Base-by-base conservation (phyloP, 257 asterid species). In the Ehretia macrophylla region DNA sequence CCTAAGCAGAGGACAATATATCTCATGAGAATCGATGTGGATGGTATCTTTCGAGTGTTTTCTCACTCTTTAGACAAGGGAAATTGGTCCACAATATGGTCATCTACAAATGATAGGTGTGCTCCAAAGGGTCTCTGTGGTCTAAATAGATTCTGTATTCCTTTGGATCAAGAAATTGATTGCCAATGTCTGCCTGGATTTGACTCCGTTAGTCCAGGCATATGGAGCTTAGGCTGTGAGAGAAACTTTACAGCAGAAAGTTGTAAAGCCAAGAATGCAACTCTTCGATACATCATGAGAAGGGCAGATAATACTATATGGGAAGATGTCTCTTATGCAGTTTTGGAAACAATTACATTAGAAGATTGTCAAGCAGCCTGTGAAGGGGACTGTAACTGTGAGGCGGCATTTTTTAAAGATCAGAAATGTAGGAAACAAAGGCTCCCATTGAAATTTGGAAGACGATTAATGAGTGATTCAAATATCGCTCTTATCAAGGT, bases 151-250 rank as follows among this genome's bases (percentile, higher is more conserved):
- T 84, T 16, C 52, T 82, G 86, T 58, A 45, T 55, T 32, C 46
- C 5, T 12, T 44, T 49, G 55, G 83, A 64, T 63, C 20, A 14
- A 0, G 56, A 3, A 11, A 32, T 47, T 0, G 27, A 48, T 0
- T 81, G 93, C 55, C 20, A 0, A 37, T 81, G 86, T 68, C 83
- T 82, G 11, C 89, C 83, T 1, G 80, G 83, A 16, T 81, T 81
- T 44, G 69, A 56, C 9, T 56, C 56, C 21, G 60, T 64, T 10
- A 63, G 22, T 49, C 58, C 61, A 0, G 75, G 79, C 11, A 77
- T 75, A 40, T 22, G 59, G 81, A 68, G 45, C 19, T 59, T 61
- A 0, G 87, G 79, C 18, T 80, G 87, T 38, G 21, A 53, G 1
- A 70, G 83, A 39, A 59, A 39, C 49, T 66, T 63, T 13, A 23